A percentile compares a stretch with the other conserved stretches of the same genome.
phyloP scores from a whole-genome alignment of 805 yeast species.

The Myxozyma geophila region DNA sequence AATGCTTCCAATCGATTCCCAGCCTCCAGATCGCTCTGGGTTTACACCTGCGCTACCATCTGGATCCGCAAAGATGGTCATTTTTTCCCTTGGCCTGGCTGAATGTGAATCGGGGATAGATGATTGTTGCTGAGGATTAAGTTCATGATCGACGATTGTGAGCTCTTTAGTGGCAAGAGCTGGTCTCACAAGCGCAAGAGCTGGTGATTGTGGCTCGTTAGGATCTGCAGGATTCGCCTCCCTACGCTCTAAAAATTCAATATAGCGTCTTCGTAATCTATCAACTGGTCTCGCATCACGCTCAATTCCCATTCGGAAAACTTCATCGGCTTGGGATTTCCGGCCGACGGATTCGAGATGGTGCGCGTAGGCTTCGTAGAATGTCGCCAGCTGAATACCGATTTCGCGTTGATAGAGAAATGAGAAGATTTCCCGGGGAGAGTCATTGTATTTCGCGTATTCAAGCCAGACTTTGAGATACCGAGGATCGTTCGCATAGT shows the following conservation, averaged over 20 bases:
- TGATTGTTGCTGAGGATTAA: slow-evolving; percentile 8
- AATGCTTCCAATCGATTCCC: slow-evolving; percentile 58
- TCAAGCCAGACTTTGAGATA: slow-evolving; percentile 81
- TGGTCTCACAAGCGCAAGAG: slow-evolving; percentile 43
- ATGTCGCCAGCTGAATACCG: slow-evolving; percentile 68
- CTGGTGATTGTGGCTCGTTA: slow-evolving; percentile 47
- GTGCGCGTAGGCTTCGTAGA: slow-evolving; percentile 78
- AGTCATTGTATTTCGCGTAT: slow-evolving; percentile 68
- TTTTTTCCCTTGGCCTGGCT: slow-evolving; percentile 39
- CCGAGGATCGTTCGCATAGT: slow-evolving; percentile 81
- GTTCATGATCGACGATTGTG: slow-evolving; percentile 10
- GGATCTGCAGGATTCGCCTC: slow-evolving; percentile 40
- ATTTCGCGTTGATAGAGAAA: slow-evolving; percentile 73
- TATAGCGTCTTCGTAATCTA: slow-evolving; percentile 52
- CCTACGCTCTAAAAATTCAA: slow-evolving; percentile 52
- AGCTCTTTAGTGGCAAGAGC: slow-evolving; percentile 48
- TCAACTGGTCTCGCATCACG: slow-evolving; percentile 67
- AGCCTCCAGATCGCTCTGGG: slow-evolving; percentile 36
- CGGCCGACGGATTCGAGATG: slow-evolving; percentile 59
- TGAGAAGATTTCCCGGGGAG: slow-evolving; percentile 70
- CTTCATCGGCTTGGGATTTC: slow-evolving; percentile 58
- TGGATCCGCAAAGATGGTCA: slow-evolving; percentile 53
- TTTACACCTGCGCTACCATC: slow-evolving; percentile 28
- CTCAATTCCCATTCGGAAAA: slow-evolving; percentile 63
- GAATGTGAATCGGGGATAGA: slow-evolving; percentile 1